Evolutionary conservation across 164 flowering plant species (phyloP).

Genomic region (Nymphaea thermarum): DNA sequence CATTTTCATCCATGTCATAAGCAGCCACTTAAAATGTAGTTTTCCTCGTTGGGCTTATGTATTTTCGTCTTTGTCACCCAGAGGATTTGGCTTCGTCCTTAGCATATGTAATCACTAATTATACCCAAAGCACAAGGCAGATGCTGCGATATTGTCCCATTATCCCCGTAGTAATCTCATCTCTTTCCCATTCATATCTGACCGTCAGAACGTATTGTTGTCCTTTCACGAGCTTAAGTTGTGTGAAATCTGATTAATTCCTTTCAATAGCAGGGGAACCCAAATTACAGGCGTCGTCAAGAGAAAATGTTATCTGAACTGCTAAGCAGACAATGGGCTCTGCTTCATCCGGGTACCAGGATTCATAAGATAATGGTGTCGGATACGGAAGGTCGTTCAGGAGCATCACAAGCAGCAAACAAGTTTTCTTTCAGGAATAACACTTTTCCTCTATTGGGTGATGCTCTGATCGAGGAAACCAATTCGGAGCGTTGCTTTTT

Average conservation of each 20-base stretch:
- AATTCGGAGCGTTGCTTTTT: slow-evolving; percentile 37
- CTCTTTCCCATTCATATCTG: no score
- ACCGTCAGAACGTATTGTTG: not conserved
- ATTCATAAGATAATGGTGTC: slow-evolving; percentile 49
- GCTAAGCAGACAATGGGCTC: slow-evolving; percentile 70
- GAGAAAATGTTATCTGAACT: slow-evolving; percentile 32
- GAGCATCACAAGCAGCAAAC: slow-evolving; percentile 6
- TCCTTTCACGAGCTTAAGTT: not conserved
- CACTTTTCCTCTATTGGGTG: slow-evolving; percentile 32
- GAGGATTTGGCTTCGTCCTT: no score
- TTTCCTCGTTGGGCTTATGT: no score
- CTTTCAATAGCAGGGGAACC: not conserved
- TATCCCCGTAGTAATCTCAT: no score
- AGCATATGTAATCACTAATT: no score
- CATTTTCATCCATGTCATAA: no score
- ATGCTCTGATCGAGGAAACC: slow-evolving; percentile 14
- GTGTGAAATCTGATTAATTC: not conserved
- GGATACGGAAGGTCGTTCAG: slow-evolving; percentile 8
- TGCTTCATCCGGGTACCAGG: slow-evolving; percentile 47
- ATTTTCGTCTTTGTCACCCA: no score
- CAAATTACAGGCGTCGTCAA: slow-evolving; percentile 8
- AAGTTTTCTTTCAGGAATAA: slow-evolving; percentile 28
- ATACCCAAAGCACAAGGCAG: no score
- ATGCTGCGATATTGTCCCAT: no score
- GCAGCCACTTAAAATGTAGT: no score